Evolutionary conservation across 805 yeast species (phyloP).

Genomic region (Komagataella mondaviorum): DNA sequence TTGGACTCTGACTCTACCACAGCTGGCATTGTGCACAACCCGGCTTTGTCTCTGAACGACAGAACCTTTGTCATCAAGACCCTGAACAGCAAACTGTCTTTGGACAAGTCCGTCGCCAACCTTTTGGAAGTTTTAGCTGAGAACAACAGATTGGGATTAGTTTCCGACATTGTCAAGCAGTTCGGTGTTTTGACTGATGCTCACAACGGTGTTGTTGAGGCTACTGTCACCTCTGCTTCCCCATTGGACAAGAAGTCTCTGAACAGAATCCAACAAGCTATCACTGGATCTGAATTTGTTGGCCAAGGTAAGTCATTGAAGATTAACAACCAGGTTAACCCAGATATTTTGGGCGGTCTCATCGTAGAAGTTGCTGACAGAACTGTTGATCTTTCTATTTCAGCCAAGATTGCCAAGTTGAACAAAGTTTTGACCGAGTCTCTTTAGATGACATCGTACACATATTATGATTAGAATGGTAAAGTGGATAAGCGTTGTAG

Average conservation of each 20-base stretch:
- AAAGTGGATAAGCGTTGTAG: background rate
- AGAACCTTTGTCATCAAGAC: conserved; percentile 58
- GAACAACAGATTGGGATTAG: conserved; percentile 79
- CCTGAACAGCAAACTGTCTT: conserved; percentile 29
- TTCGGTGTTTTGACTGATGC: conserved; percentile 77
- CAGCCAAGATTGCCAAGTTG: conserved; percentile 74
- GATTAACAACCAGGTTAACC: conserved; percentile 70
- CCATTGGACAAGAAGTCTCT: conserved; percentile 74
- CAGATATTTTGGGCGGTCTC: conserved; percentile 91
- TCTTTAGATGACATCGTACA: conserved; percentile 31
- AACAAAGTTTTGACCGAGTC: conserved; percentile 83
- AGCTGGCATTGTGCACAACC: conserved; percentile 53
- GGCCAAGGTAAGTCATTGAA: conserved; percentile 80
- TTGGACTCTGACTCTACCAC: conserved; percentile 54
- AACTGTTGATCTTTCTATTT: conserved; percentile 86
- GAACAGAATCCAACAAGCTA: conserved; percentile 65
- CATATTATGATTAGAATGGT: background rate
- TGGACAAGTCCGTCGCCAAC: conserved; percentile 66
- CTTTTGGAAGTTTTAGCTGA: conserved; percentile 79
- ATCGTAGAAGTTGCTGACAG: conserved; percentile 93
- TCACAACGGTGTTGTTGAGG: conserved; percentile 84
- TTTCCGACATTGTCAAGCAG: conserved; percentile 52
- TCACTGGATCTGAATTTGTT: conserved; percentile 66
- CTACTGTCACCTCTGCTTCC: conserved; percentile 78
- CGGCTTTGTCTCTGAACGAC: conserved; percentile 67